Base-by-base conservation (phyloP, 192 early-diverging fungal genomes). In the Mortierella antarctica region DNA sequence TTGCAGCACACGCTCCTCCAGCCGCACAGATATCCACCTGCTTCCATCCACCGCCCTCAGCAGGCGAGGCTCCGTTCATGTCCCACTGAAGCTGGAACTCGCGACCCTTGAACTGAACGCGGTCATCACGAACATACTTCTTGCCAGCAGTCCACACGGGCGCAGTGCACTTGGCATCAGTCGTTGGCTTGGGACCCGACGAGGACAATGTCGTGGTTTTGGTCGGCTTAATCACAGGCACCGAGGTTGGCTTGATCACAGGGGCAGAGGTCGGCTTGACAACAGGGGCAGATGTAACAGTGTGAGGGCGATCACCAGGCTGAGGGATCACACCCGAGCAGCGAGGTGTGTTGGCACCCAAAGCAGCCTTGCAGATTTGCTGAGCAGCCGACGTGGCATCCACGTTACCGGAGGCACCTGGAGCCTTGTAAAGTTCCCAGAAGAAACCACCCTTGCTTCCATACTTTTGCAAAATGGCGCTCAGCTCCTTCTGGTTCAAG, bases 81-180 rank as follows among this genome's bases (percentile, higher is more conserved):
- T 31, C 31, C 83, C 85, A 88, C 57, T 81, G 77, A 48, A 84
- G 74, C 31, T 58, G 67, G 82, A 84, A 88, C 41, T 83, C 82
- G 13, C 76, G 83, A 48, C 86, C 85, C 62, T 86, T 77, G 66
- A 84, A 83, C 11, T 83, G 83, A n/a, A 88, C 87, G 5, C 65
- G 59, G 44, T 71, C 58, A 3, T 82, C 85, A 41, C 67, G 65
- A 46, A 20, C 61, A 71, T 88, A 88, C 31, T 48, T 62, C 8
- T 53, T 48, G 50, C 70, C 62, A 40, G 81, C 53, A 55, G 57
- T 20, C 65, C 64, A 88, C 54, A 81, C 74, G 50, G 83, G 57
- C 39, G 62, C 82, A 44, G 74, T 66, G 78, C 87, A 88, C 18
- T 55, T 56, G 41, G 71, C 69, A 51, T 61, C 66, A 9, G 11